Percentiles rank a stretch among this genome's conserved stretches.
Evolutionary conservation across 2,329 filamentous ascomycete species (phyloP).

Genomic region (Fusarium udum): DNA sequence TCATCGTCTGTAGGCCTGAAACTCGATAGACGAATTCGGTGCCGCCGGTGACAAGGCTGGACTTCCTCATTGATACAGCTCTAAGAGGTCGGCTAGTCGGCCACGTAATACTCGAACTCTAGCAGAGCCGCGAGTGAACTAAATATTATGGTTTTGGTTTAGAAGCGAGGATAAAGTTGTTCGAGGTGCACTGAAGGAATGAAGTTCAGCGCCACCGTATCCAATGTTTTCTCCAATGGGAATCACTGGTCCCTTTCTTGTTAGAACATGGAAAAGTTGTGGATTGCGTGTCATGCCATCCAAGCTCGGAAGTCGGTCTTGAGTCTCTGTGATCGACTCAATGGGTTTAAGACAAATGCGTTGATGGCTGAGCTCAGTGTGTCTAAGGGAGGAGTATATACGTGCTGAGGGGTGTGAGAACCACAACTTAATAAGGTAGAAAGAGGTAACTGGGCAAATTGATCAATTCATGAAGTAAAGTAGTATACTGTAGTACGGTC

Average conservation of each 20-base stretch:
- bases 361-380: slow-evolving; percentile 13
- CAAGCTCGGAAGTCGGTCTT: slow-evolving; percentile 1
- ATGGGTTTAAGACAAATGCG: slow-evolving; percentile 15
- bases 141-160: slow-evolving; percentile 2
- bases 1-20: slow-evolving; percentile 6
- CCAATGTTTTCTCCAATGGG: background rate
- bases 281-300: slow-evolving; percentile 18
- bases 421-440: background rate
- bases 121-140: slow-evolving; percentile 1
- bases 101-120: slow-evolving; percentile 12
- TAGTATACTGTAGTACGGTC: background rate
- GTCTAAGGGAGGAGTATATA: slow-evolving; percentile 3
- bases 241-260: background rate
- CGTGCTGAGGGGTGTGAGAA: slow-evolving; percentile 4
- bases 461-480: background rate
- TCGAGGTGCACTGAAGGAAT: slow-evolving; percentile 20
- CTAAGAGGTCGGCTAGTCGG: background rate
- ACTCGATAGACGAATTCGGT: slow-evolving; percentile 31
- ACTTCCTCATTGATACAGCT: background rate
- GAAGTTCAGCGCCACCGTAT: slow-evolving; percentile 17
- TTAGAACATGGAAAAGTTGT: background rate
- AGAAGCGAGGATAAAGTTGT: slow-evolving; percentile 10
- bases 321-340: slow-evolving; percentile 11
- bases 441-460: background rate
- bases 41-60: slow-evolving; percentile 22